Percentiles rank a stretch among this genome's conserved stretches.
These are phyloP conservation scores for Cyclanthera cordifolia DNA, from an alignment of 306 rosid species.

Conservation along the genomic window DNA sequence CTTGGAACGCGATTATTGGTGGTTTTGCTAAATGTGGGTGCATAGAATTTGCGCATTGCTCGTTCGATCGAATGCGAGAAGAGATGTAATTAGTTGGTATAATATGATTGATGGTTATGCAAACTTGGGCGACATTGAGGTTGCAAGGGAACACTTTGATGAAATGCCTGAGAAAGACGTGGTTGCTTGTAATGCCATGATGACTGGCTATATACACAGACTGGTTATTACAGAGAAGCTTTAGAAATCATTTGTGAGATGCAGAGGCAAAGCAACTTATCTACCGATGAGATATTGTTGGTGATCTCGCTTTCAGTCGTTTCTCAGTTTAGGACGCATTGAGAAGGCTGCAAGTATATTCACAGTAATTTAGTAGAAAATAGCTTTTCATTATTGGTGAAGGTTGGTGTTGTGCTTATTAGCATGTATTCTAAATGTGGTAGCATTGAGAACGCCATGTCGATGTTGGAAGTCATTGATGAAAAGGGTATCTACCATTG, in stretches of 20 bases:
- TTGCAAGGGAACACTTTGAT: constrained; percentile 46
- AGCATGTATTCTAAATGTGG: constrained; percentile 79
- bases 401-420: constrained; percentile 54
- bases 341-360: constrained; percentile 33
- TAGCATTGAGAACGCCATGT: constrained; percentile 41
- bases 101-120: constrained; percentile 61
- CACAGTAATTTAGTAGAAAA: constrained; percentile 38
- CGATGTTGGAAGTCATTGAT: constrained; percentile 39
- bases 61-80: constrained; percentile 38
- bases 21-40: constrained; percentile 50
- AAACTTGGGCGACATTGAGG: constrained; percentile 29
- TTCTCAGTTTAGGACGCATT: constrained; percentile 41
- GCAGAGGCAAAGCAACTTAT: constrained; percentile 19
- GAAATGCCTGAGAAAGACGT: constrained; percentile 45
- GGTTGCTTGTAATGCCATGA: constrained; percentile 55
- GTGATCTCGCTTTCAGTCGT: constrained; percentile 50
- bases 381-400: constrained; percentile 29
- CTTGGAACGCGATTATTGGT: constrained; percentile 69
- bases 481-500: constrained; percentile 57
- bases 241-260: constrained; percentile 47
- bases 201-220: constrained; percentile 61
- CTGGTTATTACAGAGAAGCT: constrained; percentile 47
- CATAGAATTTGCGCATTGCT: constrained; percentile 37
- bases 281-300: constrained; percentile 41
- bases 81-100: constrained; percentile 55